phyloP scores from a whole-genome alignment of 148 eudicot genomes.

The Spergularia bocconei region DNA sequence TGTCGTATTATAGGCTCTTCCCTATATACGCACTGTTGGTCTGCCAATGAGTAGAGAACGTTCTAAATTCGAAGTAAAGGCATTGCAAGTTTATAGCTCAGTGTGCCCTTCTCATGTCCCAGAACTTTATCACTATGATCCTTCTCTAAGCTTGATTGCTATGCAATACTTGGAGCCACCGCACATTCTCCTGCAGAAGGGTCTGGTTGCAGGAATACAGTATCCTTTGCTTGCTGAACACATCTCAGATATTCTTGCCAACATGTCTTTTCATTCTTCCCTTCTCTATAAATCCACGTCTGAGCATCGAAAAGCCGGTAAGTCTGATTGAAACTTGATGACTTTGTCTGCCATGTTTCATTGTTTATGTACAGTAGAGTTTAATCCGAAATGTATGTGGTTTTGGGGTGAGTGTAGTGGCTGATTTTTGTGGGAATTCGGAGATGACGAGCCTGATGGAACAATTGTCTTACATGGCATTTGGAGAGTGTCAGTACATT shows the following conservation, averaged over 20 bases:
- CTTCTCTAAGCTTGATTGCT: constrained; percentile 66
- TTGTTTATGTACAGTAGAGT: too few species aligned
- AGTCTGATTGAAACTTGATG: neutral
- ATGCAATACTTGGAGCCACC: constrained; percentile 89
- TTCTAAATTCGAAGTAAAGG: constrained; percentile 63
- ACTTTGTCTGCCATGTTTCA: too few species aligned
- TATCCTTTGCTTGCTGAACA: constrained; percentile 76
- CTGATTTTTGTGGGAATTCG: constrained; percentile 69
- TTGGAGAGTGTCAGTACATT: constrained; percentile 53
- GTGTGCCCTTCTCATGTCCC: constrained; percentile 72
- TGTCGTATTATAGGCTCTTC: constrained; percentile 55
- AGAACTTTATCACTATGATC: constrained; percentile 77
- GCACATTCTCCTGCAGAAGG: constrained; percentile 67
- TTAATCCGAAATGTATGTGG: neutral
- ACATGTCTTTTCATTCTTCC: constrained; percentile 62
- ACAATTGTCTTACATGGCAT: constrained; percentile 67
- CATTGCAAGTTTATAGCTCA: constrained; percentile 55
- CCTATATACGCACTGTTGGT: constrained; percentile 71
- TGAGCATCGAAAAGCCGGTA: constrained; percentile 65
- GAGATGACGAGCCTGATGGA: constrained; percentile 70
- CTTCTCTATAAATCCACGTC: constrained; percentile 57
- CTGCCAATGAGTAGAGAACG: constrained; percentile 77
- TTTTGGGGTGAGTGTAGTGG: constrained; percentile 44
- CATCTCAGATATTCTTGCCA: constrained; percentile 64
- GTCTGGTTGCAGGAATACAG: constrained; percentile 66